These are phyloP conservation scores for Chamaecyparis obtusa DNA, from an alignment of 75 land plant genomes.

Conservation along the genomic window DNA sequence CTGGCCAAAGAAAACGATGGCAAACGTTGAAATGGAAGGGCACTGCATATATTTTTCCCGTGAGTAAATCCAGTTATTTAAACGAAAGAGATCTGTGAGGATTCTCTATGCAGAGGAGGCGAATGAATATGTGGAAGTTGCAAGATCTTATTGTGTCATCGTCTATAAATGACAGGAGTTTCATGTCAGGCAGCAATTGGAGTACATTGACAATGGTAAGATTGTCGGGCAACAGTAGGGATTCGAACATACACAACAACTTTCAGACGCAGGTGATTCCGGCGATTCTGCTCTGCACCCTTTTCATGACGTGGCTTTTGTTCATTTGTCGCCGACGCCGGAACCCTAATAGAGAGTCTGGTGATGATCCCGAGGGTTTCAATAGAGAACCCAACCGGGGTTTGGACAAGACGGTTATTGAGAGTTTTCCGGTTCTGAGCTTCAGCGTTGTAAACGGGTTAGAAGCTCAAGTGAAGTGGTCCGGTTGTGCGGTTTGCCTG, in stretches of 20 bases:
- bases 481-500: conserved; percentile 37
- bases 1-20: no score
- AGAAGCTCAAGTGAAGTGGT: neutral
- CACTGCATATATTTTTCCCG: neutral
- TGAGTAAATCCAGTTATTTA: neutral
- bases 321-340: conserved; percentile 18
- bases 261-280: neutral
- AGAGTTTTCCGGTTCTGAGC: neutral
- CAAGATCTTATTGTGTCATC: neutral
- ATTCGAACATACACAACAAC: neutral
- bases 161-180: neutral
- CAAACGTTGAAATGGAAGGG: no score
- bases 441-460: neutral
- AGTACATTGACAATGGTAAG: neutral
- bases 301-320: conserved; percentile 18
- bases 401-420: conserved; percentile 5
- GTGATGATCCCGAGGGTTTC: neutral
- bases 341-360: neutral
- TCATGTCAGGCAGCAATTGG: neutral
- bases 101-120: neutral
- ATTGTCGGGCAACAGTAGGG: neutral
- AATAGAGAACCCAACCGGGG: neutral
- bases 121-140: neutral
- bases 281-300: conserved; percentile 7
- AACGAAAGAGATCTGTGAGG: neutral